Evolutionary conservation across 1,284 basidiomycete species (phyloP).

Genomic region (Paramarasmius palmivorus): DNA sequence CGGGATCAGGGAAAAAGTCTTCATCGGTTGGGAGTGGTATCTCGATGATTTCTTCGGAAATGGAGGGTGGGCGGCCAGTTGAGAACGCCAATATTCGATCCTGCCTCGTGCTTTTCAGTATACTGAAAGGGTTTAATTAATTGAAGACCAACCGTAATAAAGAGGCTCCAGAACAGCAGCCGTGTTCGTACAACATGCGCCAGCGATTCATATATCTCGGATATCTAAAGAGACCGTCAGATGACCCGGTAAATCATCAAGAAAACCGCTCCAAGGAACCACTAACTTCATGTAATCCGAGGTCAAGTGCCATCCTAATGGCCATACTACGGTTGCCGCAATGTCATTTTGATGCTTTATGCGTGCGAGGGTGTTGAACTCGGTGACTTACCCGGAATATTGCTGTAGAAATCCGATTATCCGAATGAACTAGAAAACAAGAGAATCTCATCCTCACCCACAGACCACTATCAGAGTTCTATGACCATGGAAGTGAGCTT

Average conservation of each 20-base stretch:
- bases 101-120: slow-evolving; percentile 6
- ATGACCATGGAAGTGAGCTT: not conserved
- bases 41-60: slow-evolving; percentile 41
- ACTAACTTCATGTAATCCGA: slow-evolving; percentile 36
- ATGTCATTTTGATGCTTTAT: not conserved
- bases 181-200: slow-evolving; percentile 35
- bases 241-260: not conserved
- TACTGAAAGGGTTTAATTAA: not conserved
- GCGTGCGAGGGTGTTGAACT: not conserved
- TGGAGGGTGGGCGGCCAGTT: slow-evolving; percentile 30
- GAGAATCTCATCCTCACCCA: slow-evolving; percentile 27
- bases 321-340: slow-evolving; percentile 29
- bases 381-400: slow-evolving; percentile 21
- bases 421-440: not conserved
- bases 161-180: slow-evolving; percentile 38
- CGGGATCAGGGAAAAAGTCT: slow-evolving; percentile 37
- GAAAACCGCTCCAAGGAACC: not conserved
- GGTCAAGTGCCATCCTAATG: slow-evolving; percentile 40
- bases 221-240: slow-evolving; percentile 13
- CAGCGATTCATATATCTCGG: slow-evolving; percentile 37
- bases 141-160: slow-evolving; percentile 26
- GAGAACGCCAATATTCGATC: slow-evolving; percentile 40
- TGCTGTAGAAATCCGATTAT: slow-evolving; percentile 15
- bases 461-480: slow-evolving; percentile 38
- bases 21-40: slow-evolving; percentile 37